Evolutionary conservation across 768 basidiomycete species (phyloP).

Genomic region (Leccinum imitatum): DNA sequence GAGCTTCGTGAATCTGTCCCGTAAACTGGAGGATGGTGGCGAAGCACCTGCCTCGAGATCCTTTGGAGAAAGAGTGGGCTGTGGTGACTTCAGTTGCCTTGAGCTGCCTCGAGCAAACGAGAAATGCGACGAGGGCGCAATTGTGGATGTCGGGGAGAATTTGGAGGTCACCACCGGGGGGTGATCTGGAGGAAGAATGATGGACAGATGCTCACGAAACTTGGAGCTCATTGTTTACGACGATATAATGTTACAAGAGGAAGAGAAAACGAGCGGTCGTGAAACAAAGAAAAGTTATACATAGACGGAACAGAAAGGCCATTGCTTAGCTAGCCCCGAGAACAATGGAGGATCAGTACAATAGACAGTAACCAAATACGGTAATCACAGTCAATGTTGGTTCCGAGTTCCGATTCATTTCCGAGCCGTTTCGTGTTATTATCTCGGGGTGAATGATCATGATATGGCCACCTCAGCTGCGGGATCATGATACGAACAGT

Average conservation of each 20-base stretch:
- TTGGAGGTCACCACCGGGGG: slow-evolving; percentile 35
- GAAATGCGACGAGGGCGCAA: slow-evolving; percentile 28
- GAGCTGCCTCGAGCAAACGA: slow-evolving; percentile 23
- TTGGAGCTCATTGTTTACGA: slow-evolving; percentile 26
- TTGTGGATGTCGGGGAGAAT: slow-evolving; percentile 46
- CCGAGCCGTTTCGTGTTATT: neutral
- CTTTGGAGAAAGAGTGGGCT: slow-evolving; percentile 1
- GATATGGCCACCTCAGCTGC: neutral
- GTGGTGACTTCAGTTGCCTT: slow-evolving; percentile 7
- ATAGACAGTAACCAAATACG: slow-evolving; percentile 16
- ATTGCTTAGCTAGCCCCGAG: slow-evolving; percentile 1
- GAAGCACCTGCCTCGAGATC: slow-evolving; percentile 30
- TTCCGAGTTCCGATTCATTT: slow-evolving; percentile 4
- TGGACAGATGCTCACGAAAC: slow-evolving; percentile 33
- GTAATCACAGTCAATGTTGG: slow-evolving; percentile 10
- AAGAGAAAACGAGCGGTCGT: slow-evolving; percentile 13
- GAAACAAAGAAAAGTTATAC: slow-evolving; percentile 3
- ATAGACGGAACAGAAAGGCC: neutral
- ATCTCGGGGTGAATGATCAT: neutral
- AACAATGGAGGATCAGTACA: slow-evolving; percentile 23
- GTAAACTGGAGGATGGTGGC: slow-evolving; percentile 22
- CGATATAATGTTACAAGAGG: neutral
- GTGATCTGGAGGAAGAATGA: slow-evolving; percentile 14
- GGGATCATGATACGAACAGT: neutral
- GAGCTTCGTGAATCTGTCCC: slow-evolving; percentile 37